Evolutionary conservation across 2,329 filamentous ascomycete species (phyloP).

Genomic region (Domatiomyces catenatus): DNA sequence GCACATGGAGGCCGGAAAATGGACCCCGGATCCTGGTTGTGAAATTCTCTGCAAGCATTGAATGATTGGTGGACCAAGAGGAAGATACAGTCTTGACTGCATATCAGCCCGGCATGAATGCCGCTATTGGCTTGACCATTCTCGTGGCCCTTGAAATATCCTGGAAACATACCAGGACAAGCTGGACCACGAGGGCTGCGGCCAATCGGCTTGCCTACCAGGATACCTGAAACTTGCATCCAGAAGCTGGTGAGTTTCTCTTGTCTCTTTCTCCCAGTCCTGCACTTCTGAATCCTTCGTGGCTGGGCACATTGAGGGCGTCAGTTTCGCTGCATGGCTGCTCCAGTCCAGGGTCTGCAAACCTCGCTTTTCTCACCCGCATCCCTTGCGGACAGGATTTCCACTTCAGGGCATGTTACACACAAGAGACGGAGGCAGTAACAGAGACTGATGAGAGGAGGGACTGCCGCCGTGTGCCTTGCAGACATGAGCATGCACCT

Average conservation of each 20-base stretch:
- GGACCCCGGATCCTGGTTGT: constrained; percentile 45
- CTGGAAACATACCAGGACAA: background rate
- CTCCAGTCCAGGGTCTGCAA: constrained; percentile 20
- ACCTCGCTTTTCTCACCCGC: constrained; percentile 21
- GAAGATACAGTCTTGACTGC: constrained; percentile 33
- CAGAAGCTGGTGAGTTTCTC: background rate
- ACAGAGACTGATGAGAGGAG: constrained; percentile 49
- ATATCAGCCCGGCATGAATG: constrained; percentile 54
- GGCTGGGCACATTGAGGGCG: constrained; percentile 53
- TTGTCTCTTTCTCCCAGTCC: constrained; percentile 29
- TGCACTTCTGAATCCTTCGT: constrained; percentile 47
- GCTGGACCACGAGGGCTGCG: constrained; percentile 3
- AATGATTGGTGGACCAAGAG: constrained; percentile 39
- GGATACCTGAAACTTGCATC: constrained; percentile 8
- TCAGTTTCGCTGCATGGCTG: constrained; percentile 37
- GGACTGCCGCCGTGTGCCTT: too few species aligned
- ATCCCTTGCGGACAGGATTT: constrained; percentile 51
- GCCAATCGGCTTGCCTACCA: constrained; percentile 14
- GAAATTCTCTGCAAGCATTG: constrained; percentile 32
- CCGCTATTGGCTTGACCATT: constrained; percentile 40
- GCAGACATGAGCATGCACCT: background rate
- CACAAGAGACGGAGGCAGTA: constrained; percentile 53
- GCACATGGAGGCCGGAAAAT: constrained; percentile 43
- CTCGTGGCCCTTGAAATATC: constrained; percentile 32
- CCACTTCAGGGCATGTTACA: constrained; percentile 41